Evolutionary conservation across 2,329 filamentous ascomycete species (phyloP).

Genomic region (Botrytis elliptica): DNA sequence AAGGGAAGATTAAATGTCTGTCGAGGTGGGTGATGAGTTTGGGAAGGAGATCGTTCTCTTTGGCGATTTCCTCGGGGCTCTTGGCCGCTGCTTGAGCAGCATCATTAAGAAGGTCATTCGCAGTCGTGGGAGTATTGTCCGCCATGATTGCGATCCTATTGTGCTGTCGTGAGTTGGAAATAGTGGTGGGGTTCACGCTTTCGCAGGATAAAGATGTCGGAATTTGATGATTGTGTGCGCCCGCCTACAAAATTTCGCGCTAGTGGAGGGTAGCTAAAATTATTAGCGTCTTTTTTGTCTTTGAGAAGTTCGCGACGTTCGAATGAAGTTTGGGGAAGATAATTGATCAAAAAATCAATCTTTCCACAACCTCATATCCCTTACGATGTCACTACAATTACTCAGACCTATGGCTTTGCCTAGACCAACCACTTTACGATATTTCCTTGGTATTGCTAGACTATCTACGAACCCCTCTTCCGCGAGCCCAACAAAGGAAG

Average conservation of each 20-base stretch:
- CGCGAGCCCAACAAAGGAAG: conserved; percentile 4
- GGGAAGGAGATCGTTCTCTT: conserved; percentile 63
- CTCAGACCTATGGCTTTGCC: conserved; percentile 38
- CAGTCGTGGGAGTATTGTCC: conserved; percentile 40
- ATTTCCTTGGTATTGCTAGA: conserved; percentile 33
- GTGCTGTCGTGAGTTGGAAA: conserved; percentile 24
- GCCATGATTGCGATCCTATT: conserved; percentile 47
- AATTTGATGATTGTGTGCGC: conserved; percentile 32
- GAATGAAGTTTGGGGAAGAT: conserved; percentile 7
- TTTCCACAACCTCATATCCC: conserved; percentile 15
- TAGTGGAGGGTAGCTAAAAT: conserved; percentile 24
- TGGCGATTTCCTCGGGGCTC: conserved; percentile 49
- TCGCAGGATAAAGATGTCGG: conserved; percentile 22
- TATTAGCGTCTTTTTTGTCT: conserved; percentile 19
- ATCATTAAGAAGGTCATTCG: conserved; percentile 25
- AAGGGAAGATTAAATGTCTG: conserved; percentile 92
- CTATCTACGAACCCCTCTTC: conserved; percentile 21
- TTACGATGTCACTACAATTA: conserved; percentile 35
- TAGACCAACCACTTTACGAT: conserved; percentile 33
- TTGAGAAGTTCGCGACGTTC: conserved; percentile 19
- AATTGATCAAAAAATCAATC: background rate
- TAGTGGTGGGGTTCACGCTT: conserved; percentile 21
- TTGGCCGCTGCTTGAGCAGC: conserved; percentile 43
- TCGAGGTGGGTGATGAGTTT: conserved; percentile 91
- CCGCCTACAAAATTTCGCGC: conserved; percentile 24